A percentile compares a stretch with the other conserved stretches of the same genome.
These are phyloP conservation scores for Udeniomyces megalosporus DNA, from an alignment of 768 basidiomycete genomes.

Conservation along the genomic window DNA sequence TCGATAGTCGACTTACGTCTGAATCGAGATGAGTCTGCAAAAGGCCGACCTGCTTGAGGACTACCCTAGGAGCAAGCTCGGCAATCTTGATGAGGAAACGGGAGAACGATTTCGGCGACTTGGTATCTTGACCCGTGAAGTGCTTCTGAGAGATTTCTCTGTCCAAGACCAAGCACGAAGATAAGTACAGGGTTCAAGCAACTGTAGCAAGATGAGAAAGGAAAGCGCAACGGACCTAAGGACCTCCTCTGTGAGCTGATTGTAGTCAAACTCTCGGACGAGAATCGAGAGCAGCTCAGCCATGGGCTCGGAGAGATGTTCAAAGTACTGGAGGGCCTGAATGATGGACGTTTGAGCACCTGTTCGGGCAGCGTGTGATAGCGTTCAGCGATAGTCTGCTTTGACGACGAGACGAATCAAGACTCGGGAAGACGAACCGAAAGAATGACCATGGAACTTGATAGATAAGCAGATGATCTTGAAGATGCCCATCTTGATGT, in stretches of 20 bases:
- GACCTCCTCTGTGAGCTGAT: conserved; percentile 79
- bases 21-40: conserved; percentile 75
- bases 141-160: conserved; percentile 64
- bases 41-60: conserved; percentile 77
- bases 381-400: not conserved
- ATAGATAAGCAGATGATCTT: conserved; percentile 81
- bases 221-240: conserved; percentile 43
- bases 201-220: not conserved
- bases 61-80: conserved; percentile 59
- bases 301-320: conserved; percentile 86
- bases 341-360: conserved; percentile 73
- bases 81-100: conserved; percentile 65
- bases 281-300: conserved; percentile 72
- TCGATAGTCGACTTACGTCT: conserved; percentile 46
- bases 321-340: conserved; percentile 80
- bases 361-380: conserved; percentile 1
- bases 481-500: conserved; percentile 59
- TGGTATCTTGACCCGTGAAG: conserved; percentile 68
- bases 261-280: conserved; percentile 69
- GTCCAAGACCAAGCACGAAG: not conserved
- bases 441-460: conserved; percentile 70
- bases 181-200: not conserved
- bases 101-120: conserved; percentile 71
- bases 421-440: conserved; percentile 33
- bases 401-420: not conserved